Conservation (phyloP, 257 asterid species). For the Eustoma russellianum region DNA sequence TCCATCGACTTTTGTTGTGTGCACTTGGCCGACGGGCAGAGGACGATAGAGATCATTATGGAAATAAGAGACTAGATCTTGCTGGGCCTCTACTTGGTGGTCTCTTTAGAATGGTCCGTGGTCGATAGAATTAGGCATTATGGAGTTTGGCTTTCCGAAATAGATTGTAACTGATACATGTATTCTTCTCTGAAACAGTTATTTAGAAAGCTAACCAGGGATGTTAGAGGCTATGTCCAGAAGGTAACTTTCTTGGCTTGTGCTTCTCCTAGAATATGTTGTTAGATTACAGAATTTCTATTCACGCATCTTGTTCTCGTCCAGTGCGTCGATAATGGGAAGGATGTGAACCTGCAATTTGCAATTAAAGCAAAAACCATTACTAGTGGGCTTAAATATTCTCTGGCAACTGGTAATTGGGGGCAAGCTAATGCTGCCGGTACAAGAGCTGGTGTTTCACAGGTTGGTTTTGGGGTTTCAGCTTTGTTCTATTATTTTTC, state of each 20-base stretch:
- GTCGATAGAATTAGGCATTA: constrained; percentile 12
- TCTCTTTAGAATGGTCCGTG: constrained; percentile 77
- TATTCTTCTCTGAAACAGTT: constrained; percentile 51
- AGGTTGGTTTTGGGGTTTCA: constrained; percentile 31
- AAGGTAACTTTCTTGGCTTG: constrained; percentile 41
- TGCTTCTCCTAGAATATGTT: too few relatives aligned
- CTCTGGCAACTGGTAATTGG: constrained; percentile 99
- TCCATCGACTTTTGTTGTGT: constrained; percentile 86
- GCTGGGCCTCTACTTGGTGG: constrained; percentile 99
- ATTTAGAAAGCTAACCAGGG: constrained; percentile 92
- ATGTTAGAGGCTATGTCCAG: constrained; percentile 88
- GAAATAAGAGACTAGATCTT: constrained; percentile 93
- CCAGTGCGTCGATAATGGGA: constrained; percentile 96
- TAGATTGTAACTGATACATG: constrained; percentile 14
- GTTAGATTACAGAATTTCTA: background rate
- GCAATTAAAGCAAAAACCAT: constrained; percentile 97
- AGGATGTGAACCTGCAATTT: constrained; percentile 92
- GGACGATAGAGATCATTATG: constrained; percentile 96
- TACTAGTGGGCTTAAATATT: constrained; percentile 93
- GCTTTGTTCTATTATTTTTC: background rate
- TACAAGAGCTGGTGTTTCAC: constrained; percentile 98
- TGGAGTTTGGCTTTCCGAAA: constrained; percentile 11
- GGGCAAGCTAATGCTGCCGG: constrained; percentile 99
- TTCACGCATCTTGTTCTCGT: constrained; percentile 13
- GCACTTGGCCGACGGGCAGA: constrained; percentile 93